Percentiles rank a stretch among this genome's conserved stretches.
phyloP scores from a whole-genome alignment of 306 rosid genomes.

The Medicago ruthenica region DNA sequence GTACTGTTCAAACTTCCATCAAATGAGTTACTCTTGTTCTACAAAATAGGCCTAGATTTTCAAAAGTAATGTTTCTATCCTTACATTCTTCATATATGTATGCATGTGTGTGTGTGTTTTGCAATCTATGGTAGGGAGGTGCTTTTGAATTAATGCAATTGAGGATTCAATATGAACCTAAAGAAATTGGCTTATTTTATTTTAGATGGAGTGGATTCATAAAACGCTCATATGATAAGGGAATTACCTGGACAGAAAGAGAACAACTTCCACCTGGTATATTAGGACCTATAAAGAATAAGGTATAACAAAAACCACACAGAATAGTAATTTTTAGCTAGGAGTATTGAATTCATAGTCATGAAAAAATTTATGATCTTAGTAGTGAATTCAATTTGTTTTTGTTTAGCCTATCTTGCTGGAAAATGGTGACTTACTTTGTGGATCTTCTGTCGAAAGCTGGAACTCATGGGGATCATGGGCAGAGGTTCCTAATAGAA shows the following conservation, averaged over 20 bases:
- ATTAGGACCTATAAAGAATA: constrained; percentile 91
- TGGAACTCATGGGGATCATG: constrained; percentile 99
- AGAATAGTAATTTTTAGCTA: constrained; percentile 25
- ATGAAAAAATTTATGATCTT: not conserved
- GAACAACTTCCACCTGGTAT: constrained; percentile 97
- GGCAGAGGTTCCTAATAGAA: constrained; percentile 70
- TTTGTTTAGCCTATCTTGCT: constrained; percentile 79
- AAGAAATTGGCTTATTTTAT: constrained; percentile 26
- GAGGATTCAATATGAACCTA: not conserved
- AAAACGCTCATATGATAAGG: constrained; percentile 86
- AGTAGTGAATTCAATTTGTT: constrained; percentile 25
- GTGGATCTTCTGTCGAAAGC: constrained; percentile 97
- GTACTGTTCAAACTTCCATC: constrained; percentile 86
- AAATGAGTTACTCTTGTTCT: constrained; percentile 79
- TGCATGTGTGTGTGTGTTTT: not conserved
- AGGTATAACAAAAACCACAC: constrained; percentile 54
- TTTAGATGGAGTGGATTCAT: constrained; percentile 95
- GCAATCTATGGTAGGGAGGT: not conserved
- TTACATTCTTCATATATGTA: not conserved
- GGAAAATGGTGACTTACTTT: constrained; percentile 79
- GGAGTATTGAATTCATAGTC: not conserved
- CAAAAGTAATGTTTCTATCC: constrained; percentile 66
- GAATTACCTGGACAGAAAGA: constrained; percentile 85
- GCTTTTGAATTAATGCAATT: not conserved
- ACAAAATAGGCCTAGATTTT: constrained; percentile 81